Conservation (phyloP, 2,329 filamentous ascomycete species). For the Ascochyta rabiei region DNA sequence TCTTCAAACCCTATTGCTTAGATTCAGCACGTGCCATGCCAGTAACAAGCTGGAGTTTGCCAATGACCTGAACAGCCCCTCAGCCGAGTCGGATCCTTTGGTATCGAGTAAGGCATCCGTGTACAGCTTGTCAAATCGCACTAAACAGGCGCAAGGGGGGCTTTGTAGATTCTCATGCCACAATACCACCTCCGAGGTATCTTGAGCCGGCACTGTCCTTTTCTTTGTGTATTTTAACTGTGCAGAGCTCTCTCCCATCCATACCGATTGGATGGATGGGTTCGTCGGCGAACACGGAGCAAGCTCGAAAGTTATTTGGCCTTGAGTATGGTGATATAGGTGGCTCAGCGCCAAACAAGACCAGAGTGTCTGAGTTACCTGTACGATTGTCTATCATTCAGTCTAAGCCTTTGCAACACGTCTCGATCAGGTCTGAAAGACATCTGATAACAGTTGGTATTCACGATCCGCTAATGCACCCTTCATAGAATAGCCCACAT, state of each 20-base stretch:
- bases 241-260: constrained; percentile 1
- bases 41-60: too few relatives aligned
- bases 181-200: not conserved
- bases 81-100: not conserved
- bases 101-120: not conserved
- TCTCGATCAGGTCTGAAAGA: not conserved
- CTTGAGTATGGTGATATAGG: not conserved
- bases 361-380: not conserved
- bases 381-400: not conserved
- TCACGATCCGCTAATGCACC: constrained; percentile 1
- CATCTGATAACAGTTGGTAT: not conserved
- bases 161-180: not conserved
- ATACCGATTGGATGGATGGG: not conserved
- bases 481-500: not conserved
- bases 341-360: not conserved
- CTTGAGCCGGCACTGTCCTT: not conserved
- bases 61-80: too few relatives aligned
- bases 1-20: not conserved
- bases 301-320: not conserved
- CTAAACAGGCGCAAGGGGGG: not conserved
- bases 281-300: not conserved
- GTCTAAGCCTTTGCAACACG: not conserved
- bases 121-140: not conserved
- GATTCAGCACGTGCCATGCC: not conserved
- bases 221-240: not conserved